phyloP scores from a whole-genome alignment of 371 early-diverging fungal species.

The Mortierella sp. region DNA sequence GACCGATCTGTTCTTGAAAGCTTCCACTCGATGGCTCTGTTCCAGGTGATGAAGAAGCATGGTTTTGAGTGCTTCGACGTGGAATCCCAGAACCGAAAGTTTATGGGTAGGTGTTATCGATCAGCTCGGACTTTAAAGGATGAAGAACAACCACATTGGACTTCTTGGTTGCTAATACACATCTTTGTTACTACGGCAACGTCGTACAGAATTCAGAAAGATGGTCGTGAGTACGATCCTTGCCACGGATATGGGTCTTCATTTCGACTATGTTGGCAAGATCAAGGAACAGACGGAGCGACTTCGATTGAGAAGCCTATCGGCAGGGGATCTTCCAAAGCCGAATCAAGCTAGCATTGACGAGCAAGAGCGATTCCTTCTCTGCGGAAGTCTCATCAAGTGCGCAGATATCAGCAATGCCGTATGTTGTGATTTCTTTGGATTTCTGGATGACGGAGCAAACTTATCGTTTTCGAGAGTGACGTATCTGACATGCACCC shows the following conservation, averaged over 20 bases:
- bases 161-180: too few species aligned
- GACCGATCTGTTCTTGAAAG: constrained; percentile 94
- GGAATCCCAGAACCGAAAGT: constrained; percentile 48
- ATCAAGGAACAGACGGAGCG: constrained; percentile 69
- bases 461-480: too few species aligned
- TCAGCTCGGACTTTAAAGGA: too few species aligned
- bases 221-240: constrained; percentile 78
- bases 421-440: constrained; percentile 53
- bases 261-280: constrained; percentile 80
- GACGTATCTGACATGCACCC: too few species aligned
- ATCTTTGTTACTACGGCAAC: constrained; percentile 11
- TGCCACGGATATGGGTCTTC: constrained; percentile 88
- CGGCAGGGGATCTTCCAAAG: constrained; percentile 17
- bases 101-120: constrained; percentile 34
- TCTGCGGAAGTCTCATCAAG: constrained; percentile 80
- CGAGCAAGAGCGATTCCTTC: constrained; percentile 61
- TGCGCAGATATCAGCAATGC: constrained; percentile 88
- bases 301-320: constrained; percentile 32
- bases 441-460: background rate
- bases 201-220: constrained; percentile 75
- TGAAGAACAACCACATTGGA: too few species aligned
- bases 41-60: constrained; percentile 76
- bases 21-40: constrained; percentile 90
- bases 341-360: constrained; percentile 44
- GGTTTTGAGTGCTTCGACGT: constrained; percentile 68